Percentiles rank a stretch among this genome's conserved stretches.
Evolutionary conservation across 1,284 basidiomycete genomes (phyloP).

Genomic region (Trichosporon sp.): DNA sequence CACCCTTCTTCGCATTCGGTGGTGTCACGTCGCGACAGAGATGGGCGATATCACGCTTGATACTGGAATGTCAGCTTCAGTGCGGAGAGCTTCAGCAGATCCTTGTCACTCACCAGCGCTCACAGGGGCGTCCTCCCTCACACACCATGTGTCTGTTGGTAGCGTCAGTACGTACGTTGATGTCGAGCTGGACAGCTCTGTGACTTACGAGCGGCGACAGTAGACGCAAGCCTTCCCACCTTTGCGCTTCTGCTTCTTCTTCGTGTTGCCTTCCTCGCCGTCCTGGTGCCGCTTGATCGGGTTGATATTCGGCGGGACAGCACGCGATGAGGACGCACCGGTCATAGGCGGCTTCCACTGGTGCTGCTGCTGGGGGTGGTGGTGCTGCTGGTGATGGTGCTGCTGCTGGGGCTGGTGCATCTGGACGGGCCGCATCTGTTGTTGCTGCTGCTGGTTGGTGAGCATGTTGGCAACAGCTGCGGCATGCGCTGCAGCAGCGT

Average conservation of each 20-base stretch:
- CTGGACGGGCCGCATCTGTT: conserved; percentile 13
- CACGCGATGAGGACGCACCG: conserved; percentile 12
- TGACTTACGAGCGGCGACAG: conserved; percentile 72
- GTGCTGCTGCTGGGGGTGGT: conserved; percentile 1
- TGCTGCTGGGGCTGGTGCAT: conserved; percentile 17
- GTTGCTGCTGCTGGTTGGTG: conserved; percentile 9
- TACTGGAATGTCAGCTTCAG: conserved; percentile 60
- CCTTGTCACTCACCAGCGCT: conserved; percentile 71
- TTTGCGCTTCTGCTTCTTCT: conserved; percentile 62
- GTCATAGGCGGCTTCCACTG: conserved; percentile 17
- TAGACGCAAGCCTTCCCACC: conserved; percentile 82
- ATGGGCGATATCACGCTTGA: conserved; percentile 88
- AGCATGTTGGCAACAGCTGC: conserved; percentile 18
- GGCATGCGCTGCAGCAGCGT: conserved; percentile 15
- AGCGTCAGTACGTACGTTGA: not conserved
- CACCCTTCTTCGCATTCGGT: conserved; percentile 49
- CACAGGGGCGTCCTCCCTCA: conserved; percentile 79
- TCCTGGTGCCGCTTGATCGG: conserved; percentile 21
- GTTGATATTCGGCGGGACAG: conserved; percentile 8
- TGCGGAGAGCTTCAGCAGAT: not conserved
- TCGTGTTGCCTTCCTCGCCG: conserved; percentile 40
- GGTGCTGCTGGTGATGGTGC: conserved; percentile 12
- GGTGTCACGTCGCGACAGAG: conserved; percentile 83
- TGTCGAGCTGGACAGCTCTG: not conserved
- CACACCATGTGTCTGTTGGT: conserved; percentile 68